Evolutionary conservation across 1,284 basidiomycete genomes (phyloP), one percentile per base, ranked within the genome.

Genomic region (Irpex sp.): DNA sequence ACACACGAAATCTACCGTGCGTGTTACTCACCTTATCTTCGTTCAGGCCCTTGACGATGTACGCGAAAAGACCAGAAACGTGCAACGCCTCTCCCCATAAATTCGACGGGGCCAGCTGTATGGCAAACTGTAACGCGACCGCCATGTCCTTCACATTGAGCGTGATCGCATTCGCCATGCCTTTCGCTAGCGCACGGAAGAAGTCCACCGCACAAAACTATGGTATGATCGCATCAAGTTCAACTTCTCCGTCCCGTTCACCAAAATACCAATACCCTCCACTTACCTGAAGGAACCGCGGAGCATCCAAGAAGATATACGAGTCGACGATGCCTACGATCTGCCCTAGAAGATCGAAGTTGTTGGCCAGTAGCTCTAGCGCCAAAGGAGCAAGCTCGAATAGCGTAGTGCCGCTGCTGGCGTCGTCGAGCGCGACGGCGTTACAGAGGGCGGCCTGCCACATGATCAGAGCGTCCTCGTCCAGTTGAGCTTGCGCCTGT

Each of bases 371-470:
- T 13, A 90, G 76, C 26, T 75, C 67, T 11, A 94, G 73, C 2
- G 87, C 83, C 19, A 84, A 75, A 15, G 92, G 91, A 59, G 94
- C 82, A 5, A 96, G 78, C 37, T 89, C 84, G 37, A 89, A 76
- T 11, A 95, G 81, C 31, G 43, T 59, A 7, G n/a, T 17, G 39
- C 58, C 46, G 47, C 82, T 84, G 9, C 83, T 81, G 8, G 74
- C 68, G 64, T 74, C 78, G 58, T 82, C 76, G 2, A 93, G 75
- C 1, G 83, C 81, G 1, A 79, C 75, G 0, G 90, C 83, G 70
- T 94, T 92, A 59, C 87, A 83, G 31, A 96, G 76, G 1, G 90
- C 84, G 17, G 85, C 79, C 59, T 85, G 80, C 94, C 94, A 96
- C 43, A 97, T 80, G 33, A 78, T 79, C 33, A 95, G 73, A 0